Percentiles rank a stretch among this genome's conserved stretches.
Evolutionary conservation across 2,329 filamentous ascomycete genomes (phyloP).

Genomic region (Aureobasidium vineae): DNA sequence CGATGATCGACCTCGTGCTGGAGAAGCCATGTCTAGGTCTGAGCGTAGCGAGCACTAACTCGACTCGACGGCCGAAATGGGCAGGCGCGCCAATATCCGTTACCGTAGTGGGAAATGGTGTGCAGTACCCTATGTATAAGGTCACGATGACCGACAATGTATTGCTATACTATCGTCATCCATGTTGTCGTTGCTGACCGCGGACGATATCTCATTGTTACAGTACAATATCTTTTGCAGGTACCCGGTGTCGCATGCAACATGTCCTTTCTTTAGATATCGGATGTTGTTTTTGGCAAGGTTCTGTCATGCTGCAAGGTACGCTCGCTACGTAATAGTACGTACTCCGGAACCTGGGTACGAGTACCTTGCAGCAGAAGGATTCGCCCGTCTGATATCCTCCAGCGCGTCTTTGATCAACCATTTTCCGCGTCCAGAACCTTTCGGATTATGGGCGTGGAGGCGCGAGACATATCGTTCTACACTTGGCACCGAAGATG

Average conservation of each 20-base stretch:
- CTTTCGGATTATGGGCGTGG: neutral
- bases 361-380: conserved; percentile 11
- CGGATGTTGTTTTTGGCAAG: neutral
- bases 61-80: neutral
- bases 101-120: neutral
- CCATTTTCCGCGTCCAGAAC: neutral
- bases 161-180: conserved; percentile 18
- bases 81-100: conserved; percentile 15
- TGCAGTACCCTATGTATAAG: conserved; percentile 6
- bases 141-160: neutral
- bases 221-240: neutral
- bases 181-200: neutral
- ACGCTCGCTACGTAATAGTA: conserved; percentile 12
- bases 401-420: neutral
- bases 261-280: conserved; percentile 2
- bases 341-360: conserved; percentile 2
- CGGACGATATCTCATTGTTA: neutral
- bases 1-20: conserved; percentile 18
- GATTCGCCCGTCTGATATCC: neutral
- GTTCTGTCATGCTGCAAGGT: conserved; percentile 25
- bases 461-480: conserved; percentile 3
- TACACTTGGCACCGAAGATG: conserved; percentile 21
- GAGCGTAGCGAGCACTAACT: conserved; percentile 18
- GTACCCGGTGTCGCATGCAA: conserved; percentile 3
- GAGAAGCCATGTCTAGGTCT: conserved; percentile 10